Percentiles rank a stretch among this genome's conserved stretches.
Evolutionary conservation across 192 early-diverging fungal genomes (phyloP).

Genomic region (Linnemannia zychae): DNA sequence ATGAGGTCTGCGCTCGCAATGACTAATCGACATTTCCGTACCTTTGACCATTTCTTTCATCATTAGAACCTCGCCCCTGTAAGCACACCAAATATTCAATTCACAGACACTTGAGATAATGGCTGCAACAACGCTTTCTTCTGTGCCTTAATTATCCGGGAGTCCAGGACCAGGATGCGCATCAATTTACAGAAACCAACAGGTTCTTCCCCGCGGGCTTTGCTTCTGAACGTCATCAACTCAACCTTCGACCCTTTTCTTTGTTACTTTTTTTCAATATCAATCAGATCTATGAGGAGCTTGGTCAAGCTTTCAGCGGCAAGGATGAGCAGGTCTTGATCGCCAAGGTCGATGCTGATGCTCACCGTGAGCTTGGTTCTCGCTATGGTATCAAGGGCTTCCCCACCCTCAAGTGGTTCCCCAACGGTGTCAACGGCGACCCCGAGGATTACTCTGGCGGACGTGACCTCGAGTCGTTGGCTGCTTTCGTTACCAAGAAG

Average conservation of each 20-base stretch:
- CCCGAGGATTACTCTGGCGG: conserved; percentile 88
- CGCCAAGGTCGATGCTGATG: conserved; percentile 91
- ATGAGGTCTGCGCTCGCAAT: conserved; percentile 14
- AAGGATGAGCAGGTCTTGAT: conserved; percentile 85
- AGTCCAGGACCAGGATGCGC: too few relatives aligned
- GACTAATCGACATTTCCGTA: conserved; percentile 23
- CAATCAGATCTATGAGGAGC: conserved; percentile 76
- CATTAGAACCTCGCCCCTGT: conserved; percentile 54
- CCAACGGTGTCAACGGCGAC: conserved; percentile 77
- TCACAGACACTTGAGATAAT: background rate
- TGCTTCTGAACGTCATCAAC: conserved; percentile 9
- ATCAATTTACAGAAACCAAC: background rate
- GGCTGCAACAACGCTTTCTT: background rate
- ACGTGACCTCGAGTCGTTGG: conserved; percentile 85
- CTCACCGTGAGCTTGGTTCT: conserved; percentile 84
- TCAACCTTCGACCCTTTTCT: background rate
- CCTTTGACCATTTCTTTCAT: conserved; percentile 1
- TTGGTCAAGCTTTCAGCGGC: conserved; percentile 82
- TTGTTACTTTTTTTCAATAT: background rate
- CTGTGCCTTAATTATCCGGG: too few relatives aligned
- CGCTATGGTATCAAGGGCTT: conserved; percentile 86
- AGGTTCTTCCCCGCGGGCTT: background rate
- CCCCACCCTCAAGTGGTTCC: conserved; percentile 96
- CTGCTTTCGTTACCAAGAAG: conserved; percentile 85
- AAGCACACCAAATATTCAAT: conserved; percentile 6